Evolutionary conservation across 2,329 filamentous ascomycete species (phyloP).

Genomic region (Fusarium decemcellulare): DNA sequence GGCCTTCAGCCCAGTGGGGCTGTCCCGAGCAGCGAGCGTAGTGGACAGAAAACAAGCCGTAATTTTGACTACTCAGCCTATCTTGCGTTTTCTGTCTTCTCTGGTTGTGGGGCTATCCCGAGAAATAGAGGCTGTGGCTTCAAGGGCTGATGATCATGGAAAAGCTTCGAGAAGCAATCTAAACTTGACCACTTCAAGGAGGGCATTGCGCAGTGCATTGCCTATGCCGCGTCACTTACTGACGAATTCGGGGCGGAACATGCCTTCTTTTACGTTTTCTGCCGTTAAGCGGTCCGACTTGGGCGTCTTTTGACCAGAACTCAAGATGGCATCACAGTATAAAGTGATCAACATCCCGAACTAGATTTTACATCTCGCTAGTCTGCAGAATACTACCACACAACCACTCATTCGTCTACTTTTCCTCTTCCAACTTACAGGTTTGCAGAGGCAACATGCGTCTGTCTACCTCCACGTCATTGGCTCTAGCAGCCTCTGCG

Average conservation of each 20-base stretch:
- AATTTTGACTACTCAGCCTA: background rate
- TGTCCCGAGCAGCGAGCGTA: background rate
- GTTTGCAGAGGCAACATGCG: slow-evolving; percentile 13
- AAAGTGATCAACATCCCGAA: background rate
- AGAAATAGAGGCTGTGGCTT: too few species aligned
- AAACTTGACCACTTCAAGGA: too few species aligned
- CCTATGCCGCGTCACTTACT: background rate
- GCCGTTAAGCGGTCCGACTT: too few species aligned
- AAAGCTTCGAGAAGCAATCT: too few species aligned
- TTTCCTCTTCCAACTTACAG: background rate
- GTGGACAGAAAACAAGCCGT: background rate
- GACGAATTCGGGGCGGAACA: background rate
- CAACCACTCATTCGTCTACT: background rate
- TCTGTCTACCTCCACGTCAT: slow-evolving; percentile 7
- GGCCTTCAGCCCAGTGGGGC: background rate
- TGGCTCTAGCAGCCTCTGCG: slow-evolving; percentile 24
- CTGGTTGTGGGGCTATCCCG: background rate
- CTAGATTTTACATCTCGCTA: background rate
- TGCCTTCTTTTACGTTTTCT: background rate
- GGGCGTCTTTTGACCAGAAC: too few species aligned
- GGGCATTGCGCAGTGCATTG: background rate
- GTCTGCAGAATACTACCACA: background rate
- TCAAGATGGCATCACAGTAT: background rate
- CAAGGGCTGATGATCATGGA: too few species aligned
- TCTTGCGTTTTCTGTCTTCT: background rate